Base-by-base conservation (phyloP, 768 basidiomycete species). In the Serpula lacrymans region DNA sequence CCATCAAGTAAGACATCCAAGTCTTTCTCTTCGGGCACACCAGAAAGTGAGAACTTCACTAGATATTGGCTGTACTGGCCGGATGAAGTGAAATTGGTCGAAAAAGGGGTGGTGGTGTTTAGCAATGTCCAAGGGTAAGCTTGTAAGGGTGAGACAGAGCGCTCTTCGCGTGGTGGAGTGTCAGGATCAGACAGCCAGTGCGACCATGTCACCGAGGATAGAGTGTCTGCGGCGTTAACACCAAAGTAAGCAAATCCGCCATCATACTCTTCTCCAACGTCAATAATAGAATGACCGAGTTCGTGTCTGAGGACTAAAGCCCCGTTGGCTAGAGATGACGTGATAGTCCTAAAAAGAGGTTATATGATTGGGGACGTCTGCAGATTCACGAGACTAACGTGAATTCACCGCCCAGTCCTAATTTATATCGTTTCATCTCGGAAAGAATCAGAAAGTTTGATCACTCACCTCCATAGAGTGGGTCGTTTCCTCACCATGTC, bases 211-310 rank as follows among this genome's bases (percentile, higher is more conserved):
- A 84, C 52, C 20, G 64, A 39, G 8, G 60, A 57, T 23, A 62
- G 50, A 46, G 78, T 57, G 32, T 72, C 62, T 20, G 70, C 69
- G 3, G 83, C 74, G 51, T 90, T 86, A 25, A 72, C 69, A 12
- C 87, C 87, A 50, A 72, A 85, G 58, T 89, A 90, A 3, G 69
- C 80, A 45, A 60, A 78, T 4, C 84, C 87, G 10, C 86, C 87
- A 48, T 89, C 88, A 53, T 90, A 88, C 62, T 88, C 87, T 61
- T 89, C 88, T 4, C 88, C 88, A 14, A 87, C 80, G 6, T 77
- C 65, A 49, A 88, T 84, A 34, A 88, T 77, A 17, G 84, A 86
- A 60, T 90, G 87, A 0, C 87, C 87, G 1, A 88, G 75, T 58
- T 88, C 87, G 51, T 88, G 87, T 5, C 85, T 75, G 22, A 89